Conservation (phyloP, 2,329 filamentous ascomycete species). For the Fusarium chlamydosporum region DNA sequence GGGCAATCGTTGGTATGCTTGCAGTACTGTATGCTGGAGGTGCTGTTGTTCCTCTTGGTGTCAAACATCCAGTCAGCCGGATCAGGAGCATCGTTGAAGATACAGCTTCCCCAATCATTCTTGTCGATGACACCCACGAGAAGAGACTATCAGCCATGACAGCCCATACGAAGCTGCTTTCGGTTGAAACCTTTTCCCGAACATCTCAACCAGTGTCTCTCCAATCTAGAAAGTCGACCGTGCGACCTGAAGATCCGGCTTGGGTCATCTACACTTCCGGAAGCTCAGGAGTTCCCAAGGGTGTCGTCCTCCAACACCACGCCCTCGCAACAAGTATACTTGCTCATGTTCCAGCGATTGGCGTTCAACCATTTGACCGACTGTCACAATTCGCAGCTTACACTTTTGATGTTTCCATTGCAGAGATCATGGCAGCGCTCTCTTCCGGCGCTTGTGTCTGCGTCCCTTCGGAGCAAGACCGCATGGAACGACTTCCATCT, state of each 20-base stretch:
- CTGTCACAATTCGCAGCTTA: constrained; percentile 10
- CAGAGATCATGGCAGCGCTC: constrained; percentile 11
- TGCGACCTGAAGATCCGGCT: constrained; percentile 3
- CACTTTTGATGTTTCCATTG: constrained; percentile 11
- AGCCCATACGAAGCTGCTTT: neutral
- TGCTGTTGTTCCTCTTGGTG: constrained; percentile 7
- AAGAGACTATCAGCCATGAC: neutral
- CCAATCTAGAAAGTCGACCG: neutral
- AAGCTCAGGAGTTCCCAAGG: constrained; percentile 11
- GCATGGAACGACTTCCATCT: constrained; percentile 12
- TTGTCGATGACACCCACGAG: constrained; percentile 5
- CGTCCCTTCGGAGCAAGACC: constrained; percentile 11
- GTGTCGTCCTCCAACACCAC: constrained; percentile 9
- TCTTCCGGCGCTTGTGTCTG: constrained; percentile 9
- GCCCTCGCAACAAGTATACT: constrained; percentile 11
- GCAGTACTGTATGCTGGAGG: constrained; percentile 1
- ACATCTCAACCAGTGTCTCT: constrained; percentile 1
- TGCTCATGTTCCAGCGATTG: constrained; percentile 6
- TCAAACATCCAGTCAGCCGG: constrained; percentile 1
- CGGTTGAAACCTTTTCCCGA: constrained; percentile 2
- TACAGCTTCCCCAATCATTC: neutral
- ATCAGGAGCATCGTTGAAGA: constrained; percentile 1
- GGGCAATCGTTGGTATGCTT: constrained; percentile 8
- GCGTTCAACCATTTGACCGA: neutral
- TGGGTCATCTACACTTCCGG: constrained; percentile 12